A percentile compares a stretch with the other conserved stretches of the same genome.
These are phyloP conservation scores for Chrysochromulina parva DNA, from an alignment of 78 protist genomes.

Conservation along the genomic window DNA sequence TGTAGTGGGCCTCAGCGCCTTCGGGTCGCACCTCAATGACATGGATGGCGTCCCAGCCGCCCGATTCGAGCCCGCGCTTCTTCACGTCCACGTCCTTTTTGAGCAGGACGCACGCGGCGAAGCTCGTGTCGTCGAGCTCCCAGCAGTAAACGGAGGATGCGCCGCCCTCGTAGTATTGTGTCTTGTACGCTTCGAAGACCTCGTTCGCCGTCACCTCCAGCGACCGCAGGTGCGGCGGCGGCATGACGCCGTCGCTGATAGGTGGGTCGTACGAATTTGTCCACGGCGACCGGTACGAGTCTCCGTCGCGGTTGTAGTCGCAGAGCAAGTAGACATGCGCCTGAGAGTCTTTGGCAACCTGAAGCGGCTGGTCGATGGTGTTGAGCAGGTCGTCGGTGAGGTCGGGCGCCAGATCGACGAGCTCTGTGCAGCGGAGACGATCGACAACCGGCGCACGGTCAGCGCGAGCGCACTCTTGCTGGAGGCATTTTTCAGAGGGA, in stretches of 20 bases:
- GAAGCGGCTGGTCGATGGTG: conserved; percentile 93
- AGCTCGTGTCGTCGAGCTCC: conserved; percentile 82
- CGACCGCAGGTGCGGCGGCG: conserved; percentile 81
- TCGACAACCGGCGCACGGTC: neutral
- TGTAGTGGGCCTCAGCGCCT: conserved; percentile 61
- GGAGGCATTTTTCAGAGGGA: neutral
- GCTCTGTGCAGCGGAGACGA: neutral
- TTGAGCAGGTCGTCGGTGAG: conserved; percentile 72
- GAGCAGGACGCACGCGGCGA: conserved; percentile 86
- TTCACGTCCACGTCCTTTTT: conserved; percentile 65
- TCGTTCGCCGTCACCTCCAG: conserved; percentile 79
- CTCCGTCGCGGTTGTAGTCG: conserved; percentile 98
- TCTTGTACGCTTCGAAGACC: conserved; percentile 65
- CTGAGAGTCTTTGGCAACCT: conserved; percentile 73
- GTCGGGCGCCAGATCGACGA: neutral
- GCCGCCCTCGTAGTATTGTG: conserved; percentile 86
- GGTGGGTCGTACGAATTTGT: conserved; percentile 93
- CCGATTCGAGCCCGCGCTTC: neutral
- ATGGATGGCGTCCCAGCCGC: conserved; percentile 95
- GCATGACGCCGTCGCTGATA: conserved; percentile 79
- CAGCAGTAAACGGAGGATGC: conserved; percentile 89
- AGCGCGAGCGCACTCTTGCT: neutral
- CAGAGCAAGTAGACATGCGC: conserved; percentile 85
- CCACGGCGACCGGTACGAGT: conserved; percentile 97
- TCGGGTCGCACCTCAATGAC: conserved; percentile 81